Evolutionary conservation across 2,329 filamentous ascomycete species (phyloP).

Genomic region (Sporothrix luriei): DNA sequence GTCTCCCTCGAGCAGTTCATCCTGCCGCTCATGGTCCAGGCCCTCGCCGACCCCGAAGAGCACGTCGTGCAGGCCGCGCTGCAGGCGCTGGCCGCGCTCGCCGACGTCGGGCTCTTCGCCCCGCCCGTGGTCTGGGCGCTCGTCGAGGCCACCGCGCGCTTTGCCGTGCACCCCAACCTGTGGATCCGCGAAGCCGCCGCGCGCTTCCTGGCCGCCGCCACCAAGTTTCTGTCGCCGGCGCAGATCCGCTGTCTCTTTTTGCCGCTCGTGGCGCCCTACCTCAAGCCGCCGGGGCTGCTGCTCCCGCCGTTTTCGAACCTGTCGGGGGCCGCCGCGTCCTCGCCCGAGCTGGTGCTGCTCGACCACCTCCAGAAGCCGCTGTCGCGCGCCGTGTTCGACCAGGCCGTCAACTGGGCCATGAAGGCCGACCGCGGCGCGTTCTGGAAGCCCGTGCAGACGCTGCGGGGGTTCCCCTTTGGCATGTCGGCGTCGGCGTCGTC

Average conservation of each 20-base stretch:
- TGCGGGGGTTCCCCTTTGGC: conserved; percentile 66
- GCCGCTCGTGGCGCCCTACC: conserved; percentile 77
- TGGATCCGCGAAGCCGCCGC: conserved; percentile 93
- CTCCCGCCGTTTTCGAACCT: conserved; percentile 48
- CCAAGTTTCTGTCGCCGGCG: conserved; percentile 73
- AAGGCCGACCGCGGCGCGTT: conserved; percentile 81
- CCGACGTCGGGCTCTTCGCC: conserved; percentile 83
- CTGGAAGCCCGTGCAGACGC: conserved; percentile 76
- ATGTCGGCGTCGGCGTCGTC: conserved; percentile 51
- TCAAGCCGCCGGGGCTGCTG: conserved; percentile 68
- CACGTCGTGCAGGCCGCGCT: conserved; percentile 91
- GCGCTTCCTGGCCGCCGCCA: conserved; percentile 77
- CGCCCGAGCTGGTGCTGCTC: conserved; percentile 69
- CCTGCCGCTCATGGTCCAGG: conserved; percentile 91
- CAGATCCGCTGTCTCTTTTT: conserved; percentile 82
- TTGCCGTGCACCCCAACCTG: conserved; percentile 89
- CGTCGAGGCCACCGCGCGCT: conserved; percentile 77
- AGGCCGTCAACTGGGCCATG: conserved; percentile 81
- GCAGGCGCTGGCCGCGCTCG: conserved; percentile 84
- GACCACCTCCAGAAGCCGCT: conserved; percentile 83
- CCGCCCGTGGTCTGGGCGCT: conserved; percentile 84
- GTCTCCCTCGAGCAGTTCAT: conserved; percentile 93
- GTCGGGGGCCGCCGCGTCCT: conserved; percentile 36
- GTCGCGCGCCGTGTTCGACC: conserved; percentile 77
- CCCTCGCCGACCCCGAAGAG: conserved; percentile 88